Conservation (phyloP, 306 rosid genomes). For the Acacia acuminata region DNA sequence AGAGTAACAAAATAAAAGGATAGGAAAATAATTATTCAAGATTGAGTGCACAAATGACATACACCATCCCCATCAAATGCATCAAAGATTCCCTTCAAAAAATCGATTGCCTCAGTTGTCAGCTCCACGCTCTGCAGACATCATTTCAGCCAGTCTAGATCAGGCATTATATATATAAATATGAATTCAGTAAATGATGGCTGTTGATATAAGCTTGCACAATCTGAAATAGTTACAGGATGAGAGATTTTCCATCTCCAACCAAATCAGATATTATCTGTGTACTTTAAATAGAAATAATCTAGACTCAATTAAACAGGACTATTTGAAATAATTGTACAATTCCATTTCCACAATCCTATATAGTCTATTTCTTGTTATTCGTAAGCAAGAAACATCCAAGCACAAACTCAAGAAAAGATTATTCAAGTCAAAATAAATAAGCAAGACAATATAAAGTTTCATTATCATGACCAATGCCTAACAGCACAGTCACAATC, state of each 20-base stretch:
- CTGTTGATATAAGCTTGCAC: neutral
- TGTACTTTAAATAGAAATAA: neutral
- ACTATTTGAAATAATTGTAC: neutral
- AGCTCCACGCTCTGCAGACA: constrained; percentile 92
- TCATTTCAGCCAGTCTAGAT: neutral
- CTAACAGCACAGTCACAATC: neutral
- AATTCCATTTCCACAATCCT: neutral
- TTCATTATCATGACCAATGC: neutral
- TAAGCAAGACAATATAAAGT: neutral
- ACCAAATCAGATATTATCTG: neutral
- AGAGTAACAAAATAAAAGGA: constrained; percentile 4
- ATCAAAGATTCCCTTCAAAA: constrained; percentile 77
- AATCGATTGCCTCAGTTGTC: constrained; percentile 89
- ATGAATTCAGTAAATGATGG: neutral
- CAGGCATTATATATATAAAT: neutral
- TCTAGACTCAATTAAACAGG: neutral
- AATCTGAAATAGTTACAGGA: neutral
- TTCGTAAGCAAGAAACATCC: neutral
- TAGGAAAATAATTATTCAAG: constrained; percentile 18
- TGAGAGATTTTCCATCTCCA: neutral
- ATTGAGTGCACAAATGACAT: constrained; percentile 42
- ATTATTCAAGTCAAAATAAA: neutral
- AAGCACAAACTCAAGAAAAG: neutral
- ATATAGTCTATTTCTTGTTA: neutral
- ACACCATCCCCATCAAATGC: constrained; percentile 69